Evolutionary conservation across 2,329 filamentous ascomycete species (phyloP), one percentile per base, ranked within the genome.

Genomic region (Microthyrium microscopicum): DNA sequence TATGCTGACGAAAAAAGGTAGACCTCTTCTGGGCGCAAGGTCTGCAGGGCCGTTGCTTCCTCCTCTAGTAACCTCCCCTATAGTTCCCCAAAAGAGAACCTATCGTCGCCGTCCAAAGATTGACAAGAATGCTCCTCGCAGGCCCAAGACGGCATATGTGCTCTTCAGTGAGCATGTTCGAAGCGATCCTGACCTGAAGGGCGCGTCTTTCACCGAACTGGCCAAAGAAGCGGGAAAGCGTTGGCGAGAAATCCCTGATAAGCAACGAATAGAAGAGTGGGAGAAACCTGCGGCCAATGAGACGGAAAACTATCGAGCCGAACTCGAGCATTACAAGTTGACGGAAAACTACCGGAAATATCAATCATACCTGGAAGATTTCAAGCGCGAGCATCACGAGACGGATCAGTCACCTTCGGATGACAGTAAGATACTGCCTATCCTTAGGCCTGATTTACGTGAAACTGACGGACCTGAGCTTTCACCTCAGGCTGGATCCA

Each of bases 111-210:
- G 31, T 31, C 33, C 33, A 18, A 18, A 22, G 19, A 20, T 28
- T 8, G 27, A 35, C 26, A 18, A 15, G 5, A 29, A 35, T 31
- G 33, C 33, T 11, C 33, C 33, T n/a, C 29, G 31, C 20, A 32
- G 26, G 22, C 33, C 33, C 16, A 35, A 35, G 20, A 35, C 33
- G 17, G 33, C 27, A 6, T 35, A 35, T 35, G 33, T 35, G 11
- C 29, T 30, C 15, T 35, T 35, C 15, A 20, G 26, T 17, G 33
- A 35, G 17, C 33, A 35, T 20, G 5, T 35, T 5, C 26, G 33
- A 17, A 20, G n/a, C 3, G 18, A 22, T 15, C 9, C 26, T 5
- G 20, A 17, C 3, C 20, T 35, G 9, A 20, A n/a, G 11, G 18
- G 6, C 13, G 19, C 31, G 26, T 33, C 33, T 3, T 35, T 35